Evolutionary conservation across 176 grass and related monocot species (phyloP).

Genomic region (Elymus sibiricus): DNA sequence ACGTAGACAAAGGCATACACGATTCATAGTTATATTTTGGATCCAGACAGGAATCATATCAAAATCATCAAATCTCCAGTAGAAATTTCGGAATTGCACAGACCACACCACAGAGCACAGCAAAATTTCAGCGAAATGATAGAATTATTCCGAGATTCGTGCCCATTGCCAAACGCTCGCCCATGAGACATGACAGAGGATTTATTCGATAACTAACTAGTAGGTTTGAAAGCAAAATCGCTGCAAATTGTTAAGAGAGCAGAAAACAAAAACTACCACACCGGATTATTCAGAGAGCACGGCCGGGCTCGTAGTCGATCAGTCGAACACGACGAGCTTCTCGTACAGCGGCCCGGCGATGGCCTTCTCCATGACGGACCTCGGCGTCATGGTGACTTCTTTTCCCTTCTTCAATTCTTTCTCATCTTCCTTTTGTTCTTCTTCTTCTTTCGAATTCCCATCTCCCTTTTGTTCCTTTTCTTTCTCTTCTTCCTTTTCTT

Average conservation of each 20-base stretch:
- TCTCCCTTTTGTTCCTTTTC: background rate
- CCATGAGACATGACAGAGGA: background rate
- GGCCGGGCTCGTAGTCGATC: background rate
- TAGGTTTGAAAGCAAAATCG: background rate
- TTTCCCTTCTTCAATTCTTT: background rate
- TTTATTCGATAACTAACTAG: background rate
- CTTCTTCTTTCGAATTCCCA: too few relatives aligned
- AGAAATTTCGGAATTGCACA: too few relatives aligned
- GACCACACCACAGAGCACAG: background rate
- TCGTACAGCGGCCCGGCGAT: conserved; percentile 55
- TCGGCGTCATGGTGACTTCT: conserved; percentile 4
- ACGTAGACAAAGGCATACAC: background rate
- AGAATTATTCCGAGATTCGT: background rate
- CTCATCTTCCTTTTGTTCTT: too few relatives aligned
- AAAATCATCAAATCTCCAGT: background rate
- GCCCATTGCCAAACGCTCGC: background rate
- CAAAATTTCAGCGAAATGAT: background rate
- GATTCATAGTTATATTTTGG: background rate
- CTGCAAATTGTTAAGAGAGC: background rate
- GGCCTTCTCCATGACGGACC: conserved; percentile 56
- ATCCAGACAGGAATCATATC: background rate
- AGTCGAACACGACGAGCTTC: conserved; percentile 56
- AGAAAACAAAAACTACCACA: background rate
- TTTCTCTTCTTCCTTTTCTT: background rate
- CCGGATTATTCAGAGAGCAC: too few relatives aligned